Evolutionary conservation across 805 yeast species (phyloP).

Genomic region (Monosporozyma aerobia): DNA sequence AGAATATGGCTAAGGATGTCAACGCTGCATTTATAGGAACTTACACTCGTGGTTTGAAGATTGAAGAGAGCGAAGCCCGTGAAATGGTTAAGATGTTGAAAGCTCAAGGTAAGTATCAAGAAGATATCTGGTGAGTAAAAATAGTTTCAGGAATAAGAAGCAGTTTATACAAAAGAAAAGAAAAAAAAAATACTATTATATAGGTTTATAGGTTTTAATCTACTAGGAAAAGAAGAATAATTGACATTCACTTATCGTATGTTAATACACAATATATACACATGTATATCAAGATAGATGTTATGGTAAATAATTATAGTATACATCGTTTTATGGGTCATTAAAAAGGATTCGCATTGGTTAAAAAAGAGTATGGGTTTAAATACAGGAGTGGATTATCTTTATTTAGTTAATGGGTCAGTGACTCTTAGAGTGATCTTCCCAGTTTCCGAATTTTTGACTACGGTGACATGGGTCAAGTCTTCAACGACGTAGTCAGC

Average conservation of each 20-base stretch:
- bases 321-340: neutral
- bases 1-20: slow-evolving; percentile 91
- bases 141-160: no score
- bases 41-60: slow-evolving; percentile 49
- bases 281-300: neutral
- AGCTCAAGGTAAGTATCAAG: slow-evolving; percentile 84
- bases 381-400: neutral
- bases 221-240: neutral
- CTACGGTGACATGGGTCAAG: slow-evolving; percentile 30
- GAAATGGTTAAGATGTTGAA: slow-evolving; percentile 71
- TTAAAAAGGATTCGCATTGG: neutral
- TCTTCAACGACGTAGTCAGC: slow-evolving; percentile 72
- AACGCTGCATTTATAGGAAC: slow-evolving; percentile 59
- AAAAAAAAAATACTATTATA: neutral
- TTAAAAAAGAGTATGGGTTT: neutral
- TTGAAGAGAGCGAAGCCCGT: slow-evolving; percentile 59
- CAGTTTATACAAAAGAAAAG: neutral
- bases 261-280: neutral
- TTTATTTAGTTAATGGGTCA: slow-evolving; percentile 4
- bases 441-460: slow-evolving; percentile 4
- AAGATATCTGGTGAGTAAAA: slow-evolving; percentile 82
- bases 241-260: neutral
- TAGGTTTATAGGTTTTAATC: neutral
- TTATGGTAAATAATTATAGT: neutral
- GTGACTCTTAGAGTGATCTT: slow-evolving; percentile 7